These are phyloP conservation scores for Antitrichia curtipendula DNA, from an alignment of 225 moss, liverwort and hornwort genomes.

Conservation along the genomic window DNA sequence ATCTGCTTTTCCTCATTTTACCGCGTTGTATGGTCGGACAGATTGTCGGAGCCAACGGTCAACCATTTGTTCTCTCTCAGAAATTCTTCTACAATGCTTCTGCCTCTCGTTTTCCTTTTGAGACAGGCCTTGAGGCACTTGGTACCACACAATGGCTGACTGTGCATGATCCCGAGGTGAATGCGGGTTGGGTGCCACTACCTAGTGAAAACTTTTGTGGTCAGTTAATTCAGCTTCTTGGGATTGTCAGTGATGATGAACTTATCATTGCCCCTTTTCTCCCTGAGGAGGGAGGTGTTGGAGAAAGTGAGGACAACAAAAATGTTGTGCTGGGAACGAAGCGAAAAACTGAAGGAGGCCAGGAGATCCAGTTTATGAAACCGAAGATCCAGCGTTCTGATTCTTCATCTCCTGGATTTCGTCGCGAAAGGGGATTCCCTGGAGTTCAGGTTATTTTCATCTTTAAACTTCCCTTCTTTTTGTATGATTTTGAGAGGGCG, in stretches of 20 bases:
- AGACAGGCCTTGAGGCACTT: slow-evolving; percentile 53
- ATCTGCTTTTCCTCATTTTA: neutral
- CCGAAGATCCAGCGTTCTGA: slow-evolving; percentile 48
- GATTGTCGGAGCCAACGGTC: slow-evolving; percentile 55
- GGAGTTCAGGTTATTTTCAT: slow-evolving; percentile 46
- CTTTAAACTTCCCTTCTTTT: neutral
- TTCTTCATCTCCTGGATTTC: slow-evolving; percentile 25
- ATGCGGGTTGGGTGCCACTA: slow-evolving; percentile 70
- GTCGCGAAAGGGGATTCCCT: slow-evolving; percentile 89
- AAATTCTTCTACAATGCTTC: slow-evolving; percentile 76
- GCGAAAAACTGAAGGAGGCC: slow-evolving; percentile 60
- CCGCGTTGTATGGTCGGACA: slow-evolving; percentile 2
- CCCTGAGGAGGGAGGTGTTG: slow-evolving; percentile 64
- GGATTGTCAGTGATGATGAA: slow-evolving; percentile 53
- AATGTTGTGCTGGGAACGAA: slow-evolving; percentile 46
- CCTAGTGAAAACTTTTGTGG: slow-evolving; percentile 61
- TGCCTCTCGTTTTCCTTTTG: slow-evolving; percentile 73
- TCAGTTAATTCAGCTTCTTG: slow-evolving; percentile 85
- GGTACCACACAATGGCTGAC: slow-evolving; percentile 47
- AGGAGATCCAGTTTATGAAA: slow-evolving; percentile 48
- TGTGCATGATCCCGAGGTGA: slow-evolving; percentile 34
- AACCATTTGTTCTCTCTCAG: slow-evolving; percentile 71
- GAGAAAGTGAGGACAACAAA: slow-evolving; percentile 71
- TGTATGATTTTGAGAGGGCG: neutral
- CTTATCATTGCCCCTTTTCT: slow-evolving; percentile 52